phyloP scores from a whole-genome alignment of 177 flowering plant genomes.

The Telopea speciosissima region DNA sequence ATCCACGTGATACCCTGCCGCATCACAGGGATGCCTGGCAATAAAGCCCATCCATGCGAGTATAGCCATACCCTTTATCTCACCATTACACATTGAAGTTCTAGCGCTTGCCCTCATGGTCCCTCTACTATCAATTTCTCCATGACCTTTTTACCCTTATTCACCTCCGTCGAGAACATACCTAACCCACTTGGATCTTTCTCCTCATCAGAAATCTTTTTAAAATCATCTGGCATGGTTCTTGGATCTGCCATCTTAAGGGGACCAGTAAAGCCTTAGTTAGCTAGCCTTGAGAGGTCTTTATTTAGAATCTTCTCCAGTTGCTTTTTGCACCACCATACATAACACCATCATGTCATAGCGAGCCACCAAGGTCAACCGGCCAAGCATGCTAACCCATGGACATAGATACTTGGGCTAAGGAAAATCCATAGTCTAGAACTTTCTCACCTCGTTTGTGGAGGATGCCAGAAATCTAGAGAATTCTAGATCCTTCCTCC shows the following conservation, averaged over 20 bases:
- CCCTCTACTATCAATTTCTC: slow-evolving; percentile 72
- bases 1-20: too few species aligned
- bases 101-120: slow-evolving; percentile 82
- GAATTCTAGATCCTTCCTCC: too few species aligned
- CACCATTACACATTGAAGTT: slow-evolving; percentile 59
- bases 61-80: slow-evolving; percentile 60
- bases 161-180: slow-evolving; percentile 71
- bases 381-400: too few species aligned
- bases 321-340: slow-evolving; percentile 92
- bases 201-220: slow-evolving; percentile 63
- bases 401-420: too few species aligned
- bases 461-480: too few species aligned
- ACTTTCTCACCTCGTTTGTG: too few species aligned
- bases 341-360: slow-evolving; percentile 64
- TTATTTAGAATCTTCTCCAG: slow-evolving; percentile 76
- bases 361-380: too few species aligned
- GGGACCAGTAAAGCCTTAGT: slow-evolving; percentile 57
- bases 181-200: slow-evolving; percentile 89
- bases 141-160: slow-evolving; percentile 74
- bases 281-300: slow-evolving; percentile 72
- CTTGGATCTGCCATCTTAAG: slow-evolving; percentile 60
- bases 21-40: too few species aligned
- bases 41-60: slow-evolving; percentile 63
- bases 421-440: too few species aligned
- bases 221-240: slow-evolving; percentile 72